Evolutionary conservation across 441 rosid species (phyloP).

Genomic region (Hura crepitans): DNA sequence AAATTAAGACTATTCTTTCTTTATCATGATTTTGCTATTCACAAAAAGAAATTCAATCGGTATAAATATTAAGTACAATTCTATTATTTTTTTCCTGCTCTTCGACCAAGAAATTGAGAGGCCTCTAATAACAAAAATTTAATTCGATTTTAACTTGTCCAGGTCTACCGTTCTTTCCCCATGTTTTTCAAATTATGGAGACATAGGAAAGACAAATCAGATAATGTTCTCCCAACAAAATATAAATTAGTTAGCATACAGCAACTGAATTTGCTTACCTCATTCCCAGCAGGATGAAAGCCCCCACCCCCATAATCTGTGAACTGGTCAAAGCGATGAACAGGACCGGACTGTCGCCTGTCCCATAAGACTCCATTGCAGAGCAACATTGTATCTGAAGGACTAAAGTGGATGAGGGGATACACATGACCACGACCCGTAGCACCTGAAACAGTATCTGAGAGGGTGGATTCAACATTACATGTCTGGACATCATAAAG

Average conservation of each 20-base stretch:
- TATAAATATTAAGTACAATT: background rate
- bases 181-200: background rate
- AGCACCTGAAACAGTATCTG: constrained; percentile 52
- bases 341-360: constrained; percentile 51
- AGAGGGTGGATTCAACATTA: constrained; percentile 48
- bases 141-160: background rate
- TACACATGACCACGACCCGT: constrained; percentile 71
- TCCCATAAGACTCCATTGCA: constrained; percentile 98
- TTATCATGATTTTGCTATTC: background rate
- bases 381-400: constrained; percentile 73
- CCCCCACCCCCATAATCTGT: constrained; percentile 98
- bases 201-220: background rate
- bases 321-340: constrained; percentile 84
- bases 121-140: background rate
- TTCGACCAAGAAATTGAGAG: background rate
- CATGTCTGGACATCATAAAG: constrained; percentile 81
- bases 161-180: background rate
- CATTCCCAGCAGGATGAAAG: constrained; percentile 96
- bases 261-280: constrained; percentile 44
- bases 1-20: background rate
- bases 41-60: background rate
- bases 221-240: background rate
- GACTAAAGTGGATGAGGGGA: constrained; percentile 84
- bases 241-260: background rate
- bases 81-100: background rate